These are phyloP conservation scores for Delonix regia DNA, from an alignment of 306 rosid genomes.

Conservation along the genomic window DNA sequence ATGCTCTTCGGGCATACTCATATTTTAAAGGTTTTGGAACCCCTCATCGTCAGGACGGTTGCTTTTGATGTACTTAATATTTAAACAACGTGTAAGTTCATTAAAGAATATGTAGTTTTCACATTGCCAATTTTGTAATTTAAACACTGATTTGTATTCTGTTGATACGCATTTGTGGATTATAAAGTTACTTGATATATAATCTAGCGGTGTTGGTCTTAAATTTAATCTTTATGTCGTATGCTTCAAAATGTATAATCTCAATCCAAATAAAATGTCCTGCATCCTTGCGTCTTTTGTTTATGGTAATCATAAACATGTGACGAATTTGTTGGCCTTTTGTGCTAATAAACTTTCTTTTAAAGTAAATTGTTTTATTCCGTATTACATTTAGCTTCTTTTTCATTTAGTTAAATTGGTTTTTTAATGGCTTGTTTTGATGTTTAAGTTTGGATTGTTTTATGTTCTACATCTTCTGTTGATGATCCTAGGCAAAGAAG, in stretches of 20 bases:
- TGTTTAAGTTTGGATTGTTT: too few relatives aligned
- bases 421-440: too few relatives aligned
- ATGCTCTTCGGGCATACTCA: conserved; percentile 49
- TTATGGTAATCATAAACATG: background rate
- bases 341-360: too few relatives aligned
- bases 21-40: conserved; percentile 28
- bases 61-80: conserved; percentile 35
- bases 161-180: background rate
- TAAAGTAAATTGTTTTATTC: too few relatives aligned
- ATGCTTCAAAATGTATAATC: background rate
- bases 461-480: background rate
- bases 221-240: background rate
- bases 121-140: conserved; percentile 18
- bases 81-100: conserved; percentile 29
- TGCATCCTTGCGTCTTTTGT: background rate
- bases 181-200: background rate
- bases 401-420: too few relatives aligned
- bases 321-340: background rate
- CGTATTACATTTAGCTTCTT: too few relatives aligned
- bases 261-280: background rate
- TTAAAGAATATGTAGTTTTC: conserved; percentile 22
- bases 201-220: background rate
- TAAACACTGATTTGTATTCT: conserved; percentile 30
- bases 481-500: background rate
- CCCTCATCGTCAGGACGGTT: conserved; percentile 19